These are phyloP conservation scores for Amorphotheca resinae DNA, from an alignment of 495 filamentous ascomycete genomes.

Conservation along the genomic window DNA sequence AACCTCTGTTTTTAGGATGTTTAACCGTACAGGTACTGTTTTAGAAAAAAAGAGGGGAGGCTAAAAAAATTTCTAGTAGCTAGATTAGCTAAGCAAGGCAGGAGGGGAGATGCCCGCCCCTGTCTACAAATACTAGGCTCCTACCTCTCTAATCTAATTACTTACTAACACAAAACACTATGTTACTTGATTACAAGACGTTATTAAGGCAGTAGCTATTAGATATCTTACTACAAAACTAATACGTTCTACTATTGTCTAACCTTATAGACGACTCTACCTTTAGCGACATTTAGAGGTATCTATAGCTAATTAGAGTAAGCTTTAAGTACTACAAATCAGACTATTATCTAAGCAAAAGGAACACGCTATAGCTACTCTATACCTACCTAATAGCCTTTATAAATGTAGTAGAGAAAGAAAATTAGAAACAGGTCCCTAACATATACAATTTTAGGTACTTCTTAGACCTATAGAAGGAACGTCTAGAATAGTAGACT, in stretches of 20 bases:
- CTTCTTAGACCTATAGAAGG: not conserved
- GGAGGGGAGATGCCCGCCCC: not conserved
- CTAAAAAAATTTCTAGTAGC: no score
- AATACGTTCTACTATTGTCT: not conserved
- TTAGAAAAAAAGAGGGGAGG: no score
- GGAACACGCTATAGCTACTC: not conserved
- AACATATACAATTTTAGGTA: not conserved
- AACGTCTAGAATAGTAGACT: not conserved
- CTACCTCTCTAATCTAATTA: not conserved
- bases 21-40: not conserved
- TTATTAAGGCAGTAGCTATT: not conserved
- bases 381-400: not conserved
- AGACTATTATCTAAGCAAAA: not conserved
- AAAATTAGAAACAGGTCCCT: no score
- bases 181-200: not conserved
- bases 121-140: not conserved
- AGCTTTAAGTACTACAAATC: not conserved
- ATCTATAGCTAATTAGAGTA: not conserved
- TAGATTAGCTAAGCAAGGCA: no score
- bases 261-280: not conserved
- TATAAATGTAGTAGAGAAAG: not conserved
- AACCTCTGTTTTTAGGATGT: not conserved
- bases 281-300: not conserved
- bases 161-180: not conserved
- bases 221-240: not conserved